Evolutionary conservation across 225 moss, liverwort and hornwort species (phyloP).

Genomic region (Sphagnum tenellum): DNA sequence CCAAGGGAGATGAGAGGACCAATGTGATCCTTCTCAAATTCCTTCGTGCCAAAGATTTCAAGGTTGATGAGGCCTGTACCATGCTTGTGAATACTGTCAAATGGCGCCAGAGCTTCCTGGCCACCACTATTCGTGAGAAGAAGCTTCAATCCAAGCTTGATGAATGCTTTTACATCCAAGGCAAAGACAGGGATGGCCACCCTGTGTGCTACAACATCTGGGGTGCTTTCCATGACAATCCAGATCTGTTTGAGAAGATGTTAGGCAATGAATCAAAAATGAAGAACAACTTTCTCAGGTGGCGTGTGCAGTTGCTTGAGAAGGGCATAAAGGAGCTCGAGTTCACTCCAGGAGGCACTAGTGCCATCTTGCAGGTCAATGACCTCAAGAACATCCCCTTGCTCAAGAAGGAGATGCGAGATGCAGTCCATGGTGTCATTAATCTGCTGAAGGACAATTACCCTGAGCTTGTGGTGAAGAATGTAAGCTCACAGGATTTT

Average conservation of each 20-base stretch:
- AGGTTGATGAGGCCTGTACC: slow-evolving; percentile 30
- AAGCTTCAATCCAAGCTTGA: slow-evolving; percentile 17
- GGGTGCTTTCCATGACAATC: slow-evolving; percentile 18
- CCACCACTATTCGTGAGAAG: slow-evolving; percentile 26
- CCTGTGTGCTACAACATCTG: slow-evolving; percentile 45
- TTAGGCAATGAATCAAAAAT: slow-evolving; percentile 38
- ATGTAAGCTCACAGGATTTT: too few relatives aligned
- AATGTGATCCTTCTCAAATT: slow-evolving; percentile 49
- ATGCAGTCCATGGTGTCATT: slow-evolving; percentile 13
- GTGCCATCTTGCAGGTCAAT: slow-evolving; percentile 32
- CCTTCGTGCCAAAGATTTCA: slow-evolving; percentile 42
- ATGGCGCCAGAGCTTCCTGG: slow-evolving; percentile 38
- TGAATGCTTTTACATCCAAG: slow-evolving; percentile 20
- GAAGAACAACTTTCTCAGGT: slow-evolving; percentile 21
- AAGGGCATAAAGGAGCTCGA: slow-evolving; percentile 32
- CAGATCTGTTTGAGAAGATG: slow-evolving; percentile 24
- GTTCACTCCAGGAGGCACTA: slow-evolving; percentile 38
- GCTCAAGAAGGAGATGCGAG: slow-evolving; percentile 16
- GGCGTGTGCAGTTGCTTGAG: slow-evolving; percentile 48
- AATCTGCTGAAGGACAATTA: slow-evolving; percentile 41
- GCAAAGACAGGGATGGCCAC: slow-evolving; percentile 32
- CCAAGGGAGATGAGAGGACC: slow-evolving; percentile 42
- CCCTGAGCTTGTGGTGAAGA: too few relatives aligned
- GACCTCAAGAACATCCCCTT: slow-evolving; percentile 22
- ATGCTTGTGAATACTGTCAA: slow-evolving; percentile 38